These are phyloP conservation scores for Sanguinoderma infundibulare DNA, from an alignment of 1,284 basidiomycete species.

Conservation along the genomic window DNA sequence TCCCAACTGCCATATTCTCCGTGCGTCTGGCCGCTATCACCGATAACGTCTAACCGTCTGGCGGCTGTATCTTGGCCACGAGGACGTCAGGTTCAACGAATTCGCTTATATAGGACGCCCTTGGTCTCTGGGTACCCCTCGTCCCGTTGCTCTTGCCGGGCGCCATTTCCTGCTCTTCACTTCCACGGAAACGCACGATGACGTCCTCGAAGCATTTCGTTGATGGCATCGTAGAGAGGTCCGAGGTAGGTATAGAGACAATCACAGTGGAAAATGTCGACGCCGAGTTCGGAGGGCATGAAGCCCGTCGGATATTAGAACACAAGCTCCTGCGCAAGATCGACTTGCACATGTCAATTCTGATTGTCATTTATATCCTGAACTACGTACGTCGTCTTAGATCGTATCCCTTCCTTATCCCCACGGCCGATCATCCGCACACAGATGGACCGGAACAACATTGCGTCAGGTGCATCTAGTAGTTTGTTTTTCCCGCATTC, in stretches of 20 bases:
- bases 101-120: not conserved
- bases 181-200: not conserved
- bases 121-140: too few relatives aligned
- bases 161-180: too few relatives aligned
- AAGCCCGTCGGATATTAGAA: constrained; percentile 50
- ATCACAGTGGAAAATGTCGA: constrained; percentile 24
- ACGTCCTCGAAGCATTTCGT: constrained; percentile 11
- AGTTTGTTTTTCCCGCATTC: not conserved
- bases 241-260: constrained; percentile 7
- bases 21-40: not conserved
- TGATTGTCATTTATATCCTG: constrained; percentile 69
- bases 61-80: not conserved
- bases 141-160: not conserved
- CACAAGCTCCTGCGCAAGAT: constrained; percentile 59
- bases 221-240: constrained; percentile 11
- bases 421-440: too few relatives aligned
- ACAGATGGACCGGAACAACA: constrained; percentile 71
- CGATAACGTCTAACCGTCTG: not conserved
- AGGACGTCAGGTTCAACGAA: not conserved
- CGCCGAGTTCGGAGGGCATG: constrained; percentile 46
- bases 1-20: not conserved
- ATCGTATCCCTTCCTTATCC: too few relatives aligned
- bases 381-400: constrained; percentile 65
- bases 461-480: constrained; percentile 41
- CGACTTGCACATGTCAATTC: constrained; percentile 65